phyloP scores from a whole-genome alignment of 129 eudicot species.

The Saposhnikovia divaricata region DNA sequence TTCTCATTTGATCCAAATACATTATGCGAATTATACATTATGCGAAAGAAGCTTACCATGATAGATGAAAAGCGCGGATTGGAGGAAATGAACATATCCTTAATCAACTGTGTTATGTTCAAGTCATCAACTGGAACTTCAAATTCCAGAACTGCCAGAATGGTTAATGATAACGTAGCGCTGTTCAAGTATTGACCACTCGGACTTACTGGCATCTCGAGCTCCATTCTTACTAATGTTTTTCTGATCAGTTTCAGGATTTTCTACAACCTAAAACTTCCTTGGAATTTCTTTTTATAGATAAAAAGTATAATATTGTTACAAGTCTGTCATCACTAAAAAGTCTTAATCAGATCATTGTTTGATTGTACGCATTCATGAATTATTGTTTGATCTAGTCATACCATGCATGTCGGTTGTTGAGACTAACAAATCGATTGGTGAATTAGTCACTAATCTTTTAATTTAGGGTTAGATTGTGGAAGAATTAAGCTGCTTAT shows the following conservation, averaged over 20 bases:
- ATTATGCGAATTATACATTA: no score
- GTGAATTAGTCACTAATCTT: neutral
- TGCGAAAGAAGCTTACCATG: neutral
- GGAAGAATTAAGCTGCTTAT: no score
- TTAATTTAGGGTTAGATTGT: neutral
- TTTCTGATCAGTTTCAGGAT: neutral
- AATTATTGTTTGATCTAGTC: neutral
- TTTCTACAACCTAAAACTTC: neutral
- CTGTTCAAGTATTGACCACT: slow-evolving; percentile 7
- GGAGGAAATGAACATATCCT: neutral
- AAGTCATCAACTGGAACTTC: slow-evolving; percentile 7
- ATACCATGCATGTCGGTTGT: neutral
- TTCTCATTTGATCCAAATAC: no score
- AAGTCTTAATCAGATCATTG: neutral
- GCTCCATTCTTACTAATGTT: neutral
- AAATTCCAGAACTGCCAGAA: slow-evolving; percentile 6
- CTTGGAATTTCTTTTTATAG: neutral
- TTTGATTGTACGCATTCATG: neutral
- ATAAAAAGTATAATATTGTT: neutral
- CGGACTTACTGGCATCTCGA: slow-evolving; percentile 1
- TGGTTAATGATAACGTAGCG: neutral
- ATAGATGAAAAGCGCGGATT: neutral
- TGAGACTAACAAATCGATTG: neutral
- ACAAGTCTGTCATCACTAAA: neutral
- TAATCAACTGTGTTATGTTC: neutral